Evolutionary conservation across 2,329 filamentous ascomycete species (phyloP), one percentile per base, ranked within the genome.

Genomic region (Xylaria sp.): DNA sequence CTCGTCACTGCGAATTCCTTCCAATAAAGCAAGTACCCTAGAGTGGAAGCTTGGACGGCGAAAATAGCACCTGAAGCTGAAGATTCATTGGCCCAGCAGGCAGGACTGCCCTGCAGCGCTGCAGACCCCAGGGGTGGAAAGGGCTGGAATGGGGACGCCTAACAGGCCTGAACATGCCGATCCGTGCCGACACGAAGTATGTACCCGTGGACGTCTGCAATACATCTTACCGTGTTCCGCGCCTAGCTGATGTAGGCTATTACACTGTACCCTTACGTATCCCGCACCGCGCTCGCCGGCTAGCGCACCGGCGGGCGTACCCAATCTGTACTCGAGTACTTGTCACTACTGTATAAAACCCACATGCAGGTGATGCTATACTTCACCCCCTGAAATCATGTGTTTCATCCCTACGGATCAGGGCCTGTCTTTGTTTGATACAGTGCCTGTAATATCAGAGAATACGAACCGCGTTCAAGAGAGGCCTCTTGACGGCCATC

Each of bases 341-440:
- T 34, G 9, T 13, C 4, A 34, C 3, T 34, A 34, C 29, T 34
- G 29, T 34, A 34, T 34, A 13, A 34, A 13, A 13, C 9, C 29
- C 5, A 13, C 8, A 7, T 34, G 5, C n/a, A n/a, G n/a, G n/a
- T n/a, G 29, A 6, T 6, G 5, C 29, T 3, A 34, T 34, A 13
- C 29, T 7, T 34, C 5, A 34, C 29, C 29, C n/a, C 56, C 50
- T 55, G 61, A 54, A 50, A 16, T 19, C 44, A 51, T 29, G 44
- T 37, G 60, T 60, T 62, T 62, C 60, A 62, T 60, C 60, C 41
- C 7, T 54, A 50, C 52, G 44, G 56, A 53, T 57, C 47, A 39
- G 53, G 56, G 39, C 51, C 57, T 53, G 56, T 48, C 50, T 51
- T 42, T 57, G 51, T 47, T 34, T 13, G 29, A 34, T 34, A 34